Conservation (phyloP, 2,329 filamentous ascomycete species). For the Fusarium lyarnte region DNA sequence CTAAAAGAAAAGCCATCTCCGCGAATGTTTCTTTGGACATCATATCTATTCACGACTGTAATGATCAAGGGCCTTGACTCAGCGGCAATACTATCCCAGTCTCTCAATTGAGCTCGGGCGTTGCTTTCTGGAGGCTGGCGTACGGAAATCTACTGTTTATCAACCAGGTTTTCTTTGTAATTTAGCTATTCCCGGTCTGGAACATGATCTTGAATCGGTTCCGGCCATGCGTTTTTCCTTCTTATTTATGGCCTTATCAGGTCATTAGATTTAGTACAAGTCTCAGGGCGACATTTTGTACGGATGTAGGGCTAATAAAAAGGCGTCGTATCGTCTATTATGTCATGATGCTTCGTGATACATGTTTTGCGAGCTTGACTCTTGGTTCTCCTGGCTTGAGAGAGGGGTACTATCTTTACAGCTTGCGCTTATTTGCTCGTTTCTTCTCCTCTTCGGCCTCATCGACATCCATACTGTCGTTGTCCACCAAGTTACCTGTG, state of each 20-base stretch:
- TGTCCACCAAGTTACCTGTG: slow-evolving; percentile 53
- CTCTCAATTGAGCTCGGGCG: slow-evolving; percentile 20
- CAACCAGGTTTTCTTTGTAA: slow-evolving; percentile 41
- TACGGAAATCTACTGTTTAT: slow-evolving; percentile 40
- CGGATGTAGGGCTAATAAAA: slow-evolving; percentile 32
- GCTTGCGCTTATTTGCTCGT: slow-evolving; percentile 63
- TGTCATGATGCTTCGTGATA: slow-evolving; percentile 45
- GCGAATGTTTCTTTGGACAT: slow-evolving; percentile 27
- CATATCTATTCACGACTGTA: slow-evolving; percentile 42
- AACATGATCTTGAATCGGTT: slow-evolving; percentile 26
- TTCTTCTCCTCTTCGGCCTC: slow-evolving; percentile 62
- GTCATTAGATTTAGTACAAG: slow-evolving; percentile 10
- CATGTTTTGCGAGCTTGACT: slow-evolving; percentile 18
- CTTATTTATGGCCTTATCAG: slow-evolving; percentile 20
- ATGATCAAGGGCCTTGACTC: slow-evolving; percentile 41
- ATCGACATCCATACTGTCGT: slow-evolving; percentile 67
- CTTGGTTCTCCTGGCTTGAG: neutral
- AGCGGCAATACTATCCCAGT: slow-evolving; percentile 29
- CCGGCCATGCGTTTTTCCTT: slow-evolving; percentile 27
- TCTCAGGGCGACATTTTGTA: slow-evolving; percentile 30
- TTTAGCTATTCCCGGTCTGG: slow-evolving; percentile 33
- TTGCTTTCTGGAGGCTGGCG: slow-evolving; percentile 38
- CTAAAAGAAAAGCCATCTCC: slow-evolving; percentile 20
- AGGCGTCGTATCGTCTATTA: slow-evolving; percentile 42
- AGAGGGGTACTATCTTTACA: slow-evolving; percentile 46